phyloP scores from a whole-genome alignment of 2,329 filamentous ascomycete species.

The Venturia effusa region DNA sequence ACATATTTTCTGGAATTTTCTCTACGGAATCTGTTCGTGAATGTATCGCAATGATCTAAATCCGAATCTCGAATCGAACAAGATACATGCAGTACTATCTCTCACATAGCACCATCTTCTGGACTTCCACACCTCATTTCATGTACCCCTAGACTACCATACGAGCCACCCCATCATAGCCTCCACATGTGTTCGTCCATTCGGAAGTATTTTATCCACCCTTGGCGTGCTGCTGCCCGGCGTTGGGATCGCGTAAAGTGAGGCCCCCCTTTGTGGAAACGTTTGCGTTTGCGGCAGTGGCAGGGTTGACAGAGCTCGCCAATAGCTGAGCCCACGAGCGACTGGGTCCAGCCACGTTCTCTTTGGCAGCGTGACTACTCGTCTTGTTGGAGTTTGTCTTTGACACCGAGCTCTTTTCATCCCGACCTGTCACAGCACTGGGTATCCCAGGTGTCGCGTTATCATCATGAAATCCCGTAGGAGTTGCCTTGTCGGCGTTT shows the following conservation, averaged over 20 bases:
- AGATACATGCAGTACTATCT: neutral
- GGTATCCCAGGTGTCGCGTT: neutral
- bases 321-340: neutral
- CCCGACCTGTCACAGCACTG: neutral
- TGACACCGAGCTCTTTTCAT: neutral
- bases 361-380: neutral
- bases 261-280: neutral
- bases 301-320: neutral
- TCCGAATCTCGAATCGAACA: neutral
- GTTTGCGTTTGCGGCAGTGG: neutral
- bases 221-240: neutral
- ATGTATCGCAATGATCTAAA: neutral
- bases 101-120: neutral
- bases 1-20: neutral
- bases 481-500: neutral
- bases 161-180: neutral
- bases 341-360: neutral
- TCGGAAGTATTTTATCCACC: neutral
- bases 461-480: neutral
- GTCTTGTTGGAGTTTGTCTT: neutral
- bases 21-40: neutral
- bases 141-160: neutral
- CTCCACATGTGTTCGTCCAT: neutral
- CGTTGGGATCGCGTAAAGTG: neutral
- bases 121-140: neutral